Evolutionary conservation across 2,329 filamentous ascomycete genomes (phyloP).

Genomic region (Arthrobotrys entomopaga): DNA sequence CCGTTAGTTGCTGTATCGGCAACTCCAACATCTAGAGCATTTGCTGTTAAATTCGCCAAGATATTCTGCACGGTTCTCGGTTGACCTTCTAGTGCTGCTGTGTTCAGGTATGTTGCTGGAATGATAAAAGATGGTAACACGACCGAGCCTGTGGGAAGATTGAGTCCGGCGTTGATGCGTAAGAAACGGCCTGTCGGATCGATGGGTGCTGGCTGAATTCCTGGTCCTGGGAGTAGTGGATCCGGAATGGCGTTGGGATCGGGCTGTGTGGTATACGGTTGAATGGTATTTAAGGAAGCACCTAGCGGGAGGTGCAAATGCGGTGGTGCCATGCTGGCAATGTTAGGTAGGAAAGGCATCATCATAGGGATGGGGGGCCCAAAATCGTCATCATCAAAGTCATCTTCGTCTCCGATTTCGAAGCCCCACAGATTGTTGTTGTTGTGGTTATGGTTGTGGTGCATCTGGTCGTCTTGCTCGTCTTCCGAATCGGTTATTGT

Average conservation of each 20-base stretch:
- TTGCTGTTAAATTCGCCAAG: constrained; percentile 22
- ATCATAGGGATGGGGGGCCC: constrained; percentile 15
- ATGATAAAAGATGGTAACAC: constrained; percentile 36
- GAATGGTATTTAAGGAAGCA: background rate
- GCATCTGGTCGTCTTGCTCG: background rate
- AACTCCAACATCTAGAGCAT: constrained; percentile 22
- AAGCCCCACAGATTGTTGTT: constrained; percentile 14
- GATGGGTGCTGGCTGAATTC: background rate
- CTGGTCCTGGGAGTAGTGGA: background rate
- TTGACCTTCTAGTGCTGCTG: constrained; percentile 34
- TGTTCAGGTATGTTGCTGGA: constrained; percentile 21
- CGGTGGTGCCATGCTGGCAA: background rate
- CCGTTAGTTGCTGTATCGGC: background rate
- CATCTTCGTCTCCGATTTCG: constrained; percentile 9
- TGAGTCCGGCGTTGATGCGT: background rate
- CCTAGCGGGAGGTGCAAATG: constrained; percentile 6
- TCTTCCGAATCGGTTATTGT: background rate
- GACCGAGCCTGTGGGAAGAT: constrained; percentile 19
- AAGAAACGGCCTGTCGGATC: constrained; percentile 21
- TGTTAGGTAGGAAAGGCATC: constrained; percentile 14
- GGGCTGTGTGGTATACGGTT: constrained; percentile 5
- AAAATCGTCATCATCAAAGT: constrained; percentile 7
- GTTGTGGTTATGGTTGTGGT: constrained; percentile 6
- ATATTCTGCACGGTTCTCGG: constrained; percentile 38
- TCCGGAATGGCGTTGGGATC: background rate